Base-by-base conservation (phyloP, 805 yeast species). In the Candida pseudoglaebosa region DNA sequence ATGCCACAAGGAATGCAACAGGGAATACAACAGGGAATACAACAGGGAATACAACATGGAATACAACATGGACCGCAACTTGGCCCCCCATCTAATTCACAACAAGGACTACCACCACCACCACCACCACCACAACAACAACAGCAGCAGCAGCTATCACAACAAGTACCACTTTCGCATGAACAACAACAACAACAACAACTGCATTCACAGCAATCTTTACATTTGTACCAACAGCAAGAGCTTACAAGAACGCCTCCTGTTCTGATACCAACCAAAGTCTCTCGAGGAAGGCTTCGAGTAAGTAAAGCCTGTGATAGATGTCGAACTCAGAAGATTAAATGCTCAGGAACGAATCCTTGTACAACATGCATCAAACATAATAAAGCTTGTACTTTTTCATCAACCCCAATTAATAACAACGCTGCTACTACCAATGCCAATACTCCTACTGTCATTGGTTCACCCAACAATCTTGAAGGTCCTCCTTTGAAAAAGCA, bases 221-320 rank as follows among this genome's bases (percentile, higher is more conserved):
- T 10, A 32, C 32, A 29, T n/a, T 29, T n/a, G 30, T 8, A 5
- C 34, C n/a, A n/a, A n/a, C n/a, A n/a, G n/a, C n/a, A n/a, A n/a
- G n/a, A n/a, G n/a, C n/a, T n/a, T n/a, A n/a, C n/a, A n/a, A n/a
- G n/a, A n/a, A n/a, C 26, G 26, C 12, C 26, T 14, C 15, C 33
- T 7, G 19, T 7, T 15, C 10, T 17, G 13, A 32, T 32, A 8
- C 26, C 9, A 12, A n/a, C 26, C 5, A 13, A 13, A 5, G 5
- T n/a, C 8, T 7, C 14, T 6, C 13, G 35, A 18, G 35, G 46
- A 4, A 51, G 73, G 21, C 45, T 65, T 41, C 53, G 79, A 32
- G 81, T 75, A 7, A 59, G 64, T 38, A 70, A 65, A 44, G 84
- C 83, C 1, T 78, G 84, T 45, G 75, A 71, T 38, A 59, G 78